Evolutionary conservation across 176 grass and related monocot genomes (phyloP), one percentile per base, ranked within the genome.

Genomic region (Oryza longistaminata): DNA sequence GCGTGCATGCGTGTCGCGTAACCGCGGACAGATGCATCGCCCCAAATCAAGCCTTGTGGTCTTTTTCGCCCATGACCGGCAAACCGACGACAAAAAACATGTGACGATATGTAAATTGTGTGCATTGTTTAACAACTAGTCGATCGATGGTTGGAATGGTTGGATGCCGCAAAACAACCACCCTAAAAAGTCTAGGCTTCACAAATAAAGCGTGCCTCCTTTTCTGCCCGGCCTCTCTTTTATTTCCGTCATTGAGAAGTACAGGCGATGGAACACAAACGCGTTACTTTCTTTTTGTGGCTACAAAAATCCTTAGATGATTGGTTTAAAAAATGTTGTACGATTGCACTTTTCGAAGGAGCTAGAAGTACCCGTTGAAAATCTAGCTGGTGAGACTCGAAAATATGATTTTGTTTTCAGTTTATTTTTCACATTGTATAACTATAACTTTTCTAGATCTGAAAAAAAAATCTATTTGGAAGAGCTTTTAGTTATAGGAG

Each of bases 1-100:
- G 68, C 68, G 13, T 83, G 25, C 65, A 2, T 2, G 68, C 68
- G 21, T 83, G 26, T 83, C 45, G 45, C 78, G 55, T 73, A 78
- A 64, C 24, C 25, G 58, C 42, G 33, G 83, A 82, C 74, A 58
- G 25, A 71, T 15, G 40, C 50, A 64, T 71, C 50, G 24, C n/a
- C 49, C 71, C 17, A 40, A 76, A 68, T 34, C 24, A 68, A 58
- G 46, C 62, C 69, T 68, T 1, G 25, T 21, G n/a, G 21, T 61
- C 31, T n/a, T 19, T 55, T 83, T 78, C 64, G 22, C n/a, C 60
- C 52, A 49, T 9, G 79, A 69, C 74, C 68, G 39, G 49, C 26
- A 1, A 60, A 61, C 68, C 67, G 48, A 86, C 67, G 35, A 40
- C 68, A 73, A 39, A n/a, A n/a, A 62, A 62, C 79, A 74, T 66